phyloP scores from a whole-genome alignment of 2,329 filamentous ascomycete genomes.

The Talaromyces amestolkiae region DNA sequence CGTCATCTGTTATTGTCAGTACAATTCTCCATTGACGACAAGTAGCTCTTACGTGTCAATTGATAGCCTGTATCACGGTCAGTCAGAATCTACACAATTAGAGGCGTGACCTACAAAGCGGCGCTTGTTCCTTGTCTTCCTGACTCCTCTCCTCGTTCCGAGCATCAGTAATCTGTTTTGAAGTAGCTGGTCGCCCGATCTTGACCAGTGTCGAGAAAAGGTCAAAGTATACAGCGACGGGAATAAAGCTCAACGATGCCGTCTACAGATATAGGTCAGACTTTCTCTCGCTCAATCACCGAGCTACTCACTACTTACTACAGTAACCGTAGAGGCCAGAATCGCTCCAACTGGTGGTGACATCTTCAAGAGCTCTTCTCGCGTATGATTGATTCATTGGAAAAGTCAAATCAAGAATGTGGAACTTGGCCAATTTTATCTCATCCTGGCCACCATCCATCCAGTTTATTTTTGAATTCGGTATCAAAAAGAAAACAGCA shows the following conservation, averaged over 20 bases:
- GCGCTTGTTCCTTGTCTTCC: slow-evolving; percentile 20
- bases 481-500: not conserved
- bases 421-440: not conserved
- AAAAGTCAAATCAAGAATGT: not conserved
- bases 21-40: not conserved
- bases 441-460: not conserved
- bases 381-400: not conserved
- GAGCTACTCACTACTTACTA: slow-evolving; percentile 25
- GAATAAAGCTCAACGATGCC: slow-evolving; percentile 38
- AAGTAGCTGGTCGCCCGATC: slow-evolving; percentile 27
- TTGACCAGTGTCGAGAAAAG: slow-evolving; percentile 32
- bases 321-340: slow-evolving; percentile 29
- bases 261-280: slow-evolving; percentile 23
- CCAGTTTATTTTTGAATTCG: slow-evolving; percentile 2
- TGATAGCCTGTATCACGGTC: slow-evolving; percentile 21
- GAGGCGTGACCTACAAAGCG: slow-evolving; percentile 25
- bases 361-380: slow-evolving; percentile 11
- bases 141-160: slow-evolving; percentile 24
- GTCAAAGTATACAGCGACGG: slow-evolving; percentile 37
- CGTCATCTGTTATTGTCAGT: slow-evolving; percentile 30
- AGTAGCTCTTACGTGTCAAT: slow-evolving; percentile 25
- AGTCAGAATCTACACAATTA: not conserved
- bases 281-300: not conserved
- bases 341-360: slow-evolving; percentile 26
- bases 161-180: slow-evolving; percentile 28